phyloP scores from a whole-genome alignment of 352 stramenopile species.

The Phytophthora litchii region DNA sequence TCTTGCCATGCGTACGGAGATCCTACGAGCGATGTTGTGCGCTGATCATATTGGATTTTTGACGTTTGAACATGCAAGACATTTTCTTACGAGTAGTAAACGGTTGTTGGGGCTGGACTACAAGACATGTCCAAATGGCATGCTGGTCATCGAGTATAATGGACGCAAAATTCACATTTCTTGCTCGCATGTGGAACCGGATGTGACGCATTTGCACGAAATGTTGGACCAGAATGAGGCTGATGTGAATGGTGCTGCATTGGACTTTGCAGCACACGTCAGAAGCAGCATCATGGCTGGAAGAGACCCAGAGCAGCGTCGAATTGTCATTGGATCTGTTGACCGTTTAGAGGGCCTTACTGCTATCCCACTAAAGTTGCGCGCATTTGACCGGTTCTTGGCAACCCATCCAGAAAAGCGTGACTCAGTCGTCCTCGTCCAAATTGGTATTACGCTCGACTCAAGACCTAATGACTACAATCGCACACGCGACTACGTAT shows the following conservation, averaged over 20 bases:
- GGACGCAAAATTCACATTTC: conserved; percentile 96
- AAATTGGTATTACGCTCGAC: conserved; percentile 77
- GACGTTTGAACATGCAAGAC: conserved; percentile 93
- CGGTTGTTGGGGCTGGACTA: conserved; percentile 96
- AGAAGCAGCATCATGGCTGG: conserved; percentile 40
- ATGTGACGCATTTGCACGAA: conserved; percentile 76
- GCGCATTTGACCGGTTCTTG: conserved; percentile 96
- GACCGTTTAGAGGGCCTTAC: conserved; percentile 96
- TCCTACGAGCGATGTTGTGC: conserved; percentile 90
- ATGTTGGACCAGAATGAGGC: conserved; percentile 65
- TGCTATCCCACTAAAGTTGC: conserved; percentile 96
- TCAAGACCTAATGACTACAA: conserved; percentile 93
- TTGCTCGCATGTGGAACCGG: conserved; percentile 96
- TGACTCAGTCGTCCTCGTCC: conserved; percentile 72
- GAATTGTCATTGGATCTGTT: conserved; percentile 89
- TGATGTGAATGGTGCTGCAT: conserved; percentile 22
- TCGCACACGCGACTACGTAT: conserved; percentile 91
- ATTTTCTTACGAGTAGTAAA: conserved; percentile 93
- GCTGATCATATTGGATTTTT: conserved; percentile 94
- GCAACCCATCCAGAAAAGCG: conserved; percentile 77
- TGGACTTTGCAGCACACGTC: conserved; percentile 46
- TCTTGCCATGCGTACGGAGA: conserved; percentile 89
- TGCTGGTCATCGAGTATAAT: conserved; percentile 96
- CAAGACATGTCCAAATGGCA: conserved; percentile 81
- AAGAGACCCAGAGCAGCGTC: conserved; percentile 29